phyloP scores from a whole-genome alignment of 441 rosid species.

The Euphorbia celastroides region DNA sequence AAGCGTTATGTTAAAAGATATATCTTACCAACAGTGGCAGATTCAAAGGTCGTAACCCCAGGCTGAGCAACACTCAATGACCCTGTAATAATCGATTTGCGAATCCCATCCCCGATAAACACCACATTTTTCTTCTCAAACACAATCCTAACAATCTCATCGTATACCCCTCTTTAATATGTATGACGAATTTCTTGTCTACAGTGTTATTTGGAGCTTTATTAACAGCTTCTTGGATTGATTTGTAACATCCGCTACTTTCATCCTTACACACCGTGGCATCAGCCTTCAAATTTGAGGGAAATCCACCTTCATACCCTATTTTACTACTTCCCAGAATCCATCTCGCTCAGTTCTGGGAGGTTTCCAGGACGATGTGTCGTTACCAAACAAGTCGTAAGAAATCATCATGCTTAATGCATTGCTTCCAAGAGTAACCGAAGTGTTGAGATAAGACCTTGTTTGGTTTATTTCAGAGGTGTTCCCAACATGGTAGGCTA shows the following conservation, averaged over 20 bases:
- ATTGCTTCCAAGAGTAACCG: constrained; percentile 49
- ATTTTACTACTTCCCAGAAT: constrained; percentile 49
- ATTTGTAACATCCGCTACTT: constrained; percentile 34
- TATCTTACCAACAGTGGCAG: constrained; percentile 82
- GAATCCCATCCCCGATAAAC: constrained; percentile 80
- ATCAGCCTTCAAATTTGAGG: constrained; percentile 39
- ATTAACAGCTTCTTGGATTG: constrained; percentile 79
- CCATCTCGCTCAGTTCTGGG: constrained; percentile 73
- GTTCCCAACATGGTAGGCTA: constrained; percentile 48
- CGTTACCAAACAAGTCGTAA: constrained; percentile 50
- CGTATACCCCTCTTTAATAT: constrained; percentile 66
- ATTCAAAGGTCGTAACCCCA: constrained; percentile 57
- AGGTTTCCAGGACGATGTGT: constrained; percentile 43
- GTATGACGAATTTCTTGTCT: constrained; percentile 50
- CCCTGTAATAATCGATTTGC: constrained; percentile 79
- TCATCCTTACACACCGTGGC: constrained; percentile 63
- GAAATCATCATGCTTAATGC: constrained; percentile 66
- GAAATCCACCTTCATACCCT: constrained; percentile 35
- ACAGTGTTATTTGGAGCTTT: constrained; percentile 49
- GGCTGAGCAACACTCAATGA: constrained; percentile 46
- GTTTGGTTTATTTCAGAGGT: constrained; percentile 40
- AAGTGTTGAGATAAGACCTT: constrained; percentile 38
- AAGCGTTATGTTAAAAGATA: neutral
- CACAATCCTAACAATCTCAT: constrained; percentile 75
- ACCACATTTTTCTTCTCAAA: constrained; percentile 75